Evolutionary conservation across 768 basidiomycete genomes (phyloP).

Genomic region (Coprinopsis sp.): DNA sequence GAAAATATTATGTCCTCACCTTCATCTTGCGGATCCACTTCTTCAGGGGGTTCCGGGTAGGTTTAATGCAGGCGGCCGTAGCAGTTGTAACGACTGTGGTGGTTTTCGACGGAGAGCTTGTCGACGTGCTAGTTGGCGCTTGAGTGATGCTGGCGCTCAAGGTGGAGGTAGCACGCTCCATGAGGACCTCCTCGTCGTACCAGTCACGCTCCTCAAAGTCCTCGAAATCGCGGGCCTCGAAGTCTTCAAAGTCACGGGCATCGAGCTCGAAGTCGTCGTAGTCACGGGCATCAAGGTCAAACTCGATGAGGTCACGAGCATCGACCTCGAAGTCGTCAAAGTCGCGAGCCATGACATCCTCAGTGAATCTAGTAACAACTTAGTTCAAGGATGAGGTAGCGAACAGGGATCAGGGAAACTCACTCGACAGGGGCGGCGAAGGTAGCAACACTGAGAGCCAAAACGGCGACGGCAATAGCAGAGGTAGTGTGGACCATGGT

Average conservation of each 20-base stretch:
- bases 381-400: neutral
- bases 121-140: constrained; percentile 8
- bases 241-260: constrained; percentile 3
- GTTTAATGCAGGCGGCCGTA: neutral
- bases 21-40: neutral
- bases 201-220: constrained; percentile 7
- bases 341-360: constrained; percentile 19
- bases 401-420: constrained; percentile 5
- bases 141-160: constrained; percentile 12
- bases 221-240: constrained; percentile 20
- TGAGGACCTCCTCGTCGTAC: constrained; percentile 17
- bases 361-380: constrained; percentile 11
- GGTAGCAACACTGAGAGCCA: constrained; percentile 25
- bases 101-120: constrained; percentile 11
- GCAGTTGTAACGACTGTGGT: constrained; percentile 8
- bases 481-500: constrained; percentile 29
- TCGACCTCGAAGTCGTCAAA: constrained; percentile 17
- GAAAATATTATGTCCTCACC: too few relatives aligned
- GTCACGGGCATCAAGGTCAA: constrained; percentile 22
- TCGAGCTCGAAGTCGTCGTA: constrained; percentile 12
- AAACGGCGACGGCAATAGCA: constrained; percentile 28
- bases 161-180: constrained; percentile 6
- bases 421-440: constrained; percentile 26
- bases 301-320: constrained; percentile 18
- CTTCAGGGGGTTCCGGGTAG: neutral